Evolutionary conservation across 768 basidiomycete genomes (phyloP), one percentile per base, ranked within the genome.

Genomic region (Boletellus ananas): DNA sequence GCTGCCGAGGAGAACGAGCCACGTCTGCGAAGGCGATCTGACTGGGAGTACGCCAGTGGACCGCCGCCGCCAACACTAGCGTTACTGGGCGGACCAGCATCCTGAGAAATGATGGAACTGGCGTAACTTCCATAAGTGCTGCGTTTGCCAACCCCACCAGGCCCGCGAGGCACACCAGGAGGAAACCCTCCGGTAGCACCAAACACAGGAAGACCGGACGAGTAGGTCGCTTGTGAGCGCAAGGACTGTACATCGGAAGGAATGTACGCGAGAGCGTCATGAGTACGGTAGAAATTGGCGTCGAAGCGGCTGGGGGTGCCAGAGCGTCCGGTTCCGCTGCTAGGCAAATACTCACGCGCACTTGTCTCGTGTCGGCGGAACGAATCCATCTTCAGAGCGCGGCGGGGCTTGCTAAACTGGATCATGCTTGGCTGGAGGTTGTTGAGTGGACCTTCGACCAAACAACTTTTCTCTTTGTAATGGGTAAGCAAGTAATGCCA

Each of bases 381-480:
- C 50, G 88, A 90, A 56, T 95, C 91, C 83, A 93, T 87, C 68
- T 94, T 94, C 57, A 94, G 79, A 5, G 92, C 81, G 47, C 93
- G 86, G 50, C 93, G 83, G 29, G 96, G 96, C 72, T 96, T 94
- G 79, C 91, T 94, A 76, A 99, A 97, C 66, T 98, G 96, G 52
- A 99, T 99, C 94, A 99, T 95, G 71, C 93, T 95, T 6, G 92
- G 78, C 66, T 98, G 96, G 33, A 99, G 74, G 71, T 99, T 98
- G 70, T 83, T 97, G 40, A 99, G 76, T 2, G 96, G 92, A 2
- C 96, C 96, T 65, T 99, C 96, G 25, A 99, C 96, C 46, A 99
- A 84, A 60, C 83, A 86, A 46, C 75, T 81, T 68, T 88, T 91
- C 73, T 98, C 96, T 74, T 98, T 98, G 81, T 95, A 99, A 66